Percentiles rank a stretch among this genome's conserved stretches.
Evolutionary conservation across 1,284 basidiomycete genomes (phyloP).

Genomic region (Rhodotorula sp.): DNA sequence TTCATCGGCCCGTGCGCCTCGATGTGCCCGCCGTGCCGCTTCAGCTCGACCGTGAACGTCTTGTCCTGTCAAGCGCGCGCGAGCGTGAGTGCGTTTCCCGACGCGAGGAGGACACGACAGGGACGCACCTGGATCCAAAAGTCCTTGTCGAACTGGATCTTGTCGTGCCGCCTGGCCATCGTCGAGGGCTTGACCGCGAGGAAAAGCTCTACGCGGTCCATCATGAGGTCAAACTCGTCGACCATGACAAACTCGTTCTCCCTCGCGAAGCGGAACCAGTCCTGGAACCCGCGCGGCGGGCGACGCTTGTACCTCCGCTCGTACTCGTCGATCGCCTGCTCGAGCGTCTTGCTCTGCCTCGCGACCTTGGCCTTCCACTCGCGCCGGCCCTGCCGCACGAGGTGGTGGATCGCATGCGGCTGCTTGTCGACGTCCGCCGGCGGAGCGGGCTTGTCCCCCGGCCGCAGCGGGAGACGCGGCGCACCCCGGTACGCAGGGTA

Average conservation of each 20-base stretch:
- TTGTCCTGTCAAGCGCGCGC: constrained; percentile 18
- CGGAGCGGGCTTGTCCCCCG: neutral
- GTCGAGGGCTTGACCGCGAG: constrained; percentile 32
- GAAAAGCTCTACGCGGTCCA: constrained; percentile 40
- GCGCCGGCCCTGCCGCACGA: constrained; percentile 25
- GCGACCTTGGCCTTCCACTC: constrained; percentile 31
- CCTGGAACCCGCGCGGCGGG: constrained; percentile 44
- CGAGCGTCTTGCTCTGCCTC: constrained; percentile 36
- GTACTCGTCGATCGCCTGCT: constrained; percentile 44
- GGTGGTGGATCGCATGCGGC: constrained; percentile 39
- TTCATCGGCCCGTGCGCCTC: constrained; percentile 33
- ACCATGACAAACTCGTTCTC: constrained; percentile 39
- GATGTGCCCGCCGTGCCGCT: neutral
- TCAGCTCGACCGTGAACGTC: constrained; percentile 31
- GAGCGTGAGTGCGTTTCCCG: neutral
- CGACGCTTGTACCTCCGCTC: constrained; percentile 38
- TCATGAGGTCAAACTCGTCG: constrained; percentile 46
- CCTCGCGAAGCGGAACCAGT: constrained; percentile 38
- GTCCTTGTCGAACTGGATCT: constrained; percentile 26
- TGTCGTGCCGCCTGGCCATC: constrained; percentile 26
- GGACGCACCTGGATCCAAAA: constrained; percentile 33
- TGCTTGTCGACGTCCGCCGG: constrained; percentile 18
- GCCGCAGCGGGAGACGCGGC: neutral
- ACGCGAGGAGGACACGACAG: too few species aligned
- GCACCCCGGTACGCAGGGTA: constrained; percentile 7